phyloP scores from a whole-genome alignment of 306 rosid species.

The Malus sylvestris region DNA sequence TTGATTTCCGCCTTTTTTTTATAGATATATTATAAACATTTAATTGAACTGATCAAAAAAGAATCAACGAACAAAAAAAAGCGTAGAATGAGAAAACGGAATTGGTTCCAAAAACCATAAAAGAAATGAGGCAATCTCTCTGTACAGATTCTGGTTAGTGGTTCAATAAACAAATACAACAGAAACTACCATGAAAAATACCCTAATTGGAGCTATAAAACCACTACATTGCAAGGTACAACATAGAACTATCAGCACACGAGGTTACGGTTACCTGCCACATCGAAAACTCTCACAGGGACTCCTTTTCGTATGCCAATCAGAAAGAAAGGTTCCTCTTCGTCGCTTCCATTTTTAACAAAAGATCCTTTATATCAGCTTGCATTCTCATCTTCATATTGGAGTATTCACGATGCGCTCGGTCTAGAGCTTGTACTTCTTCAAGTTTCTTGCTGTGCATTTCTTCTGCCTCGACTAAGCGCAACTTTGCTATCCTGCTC shows the following conservation, averaged over 20 bases:
- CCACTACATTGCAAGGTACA: background rate
- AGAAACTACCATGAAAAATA: background rate
- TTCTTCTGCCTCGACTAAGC: slow-evolving; percentile 59
- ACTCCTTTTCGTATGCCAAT: slow-evolving; percentile 13
- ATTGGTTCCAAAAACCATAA: slow-evolving; percentile 15
- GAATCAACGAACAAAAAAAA: too few relatives aligned
- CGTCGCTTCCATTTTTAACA: slow-evolving; percentile 92
- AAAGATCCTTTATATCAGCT: slow-evolving; percentile 74
- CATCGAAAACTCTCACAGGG: background rate
- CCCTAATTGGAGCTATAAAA: slow-evolving; percentile 1
- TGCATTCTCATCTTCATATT: slow-evolving; percentile 90
- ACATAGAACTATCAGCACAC: background rate
- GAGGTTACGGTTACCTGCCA: background rate
- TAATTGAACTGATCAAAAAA: too few relatives aligned
- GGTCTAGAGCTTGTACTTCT: slow-evolving; percentile 73
- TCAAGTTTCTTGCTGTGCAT: slow-evolving; percentile 68
- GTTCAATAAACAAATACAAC: background rate
- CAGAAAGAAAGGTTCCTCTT: slow-evolving; percentile 69
- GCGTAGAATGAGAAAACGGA: background rate
- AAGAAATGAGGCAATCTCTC: slow-evolving; percentile 39
- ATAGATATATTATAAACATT: too few relatives aligned
- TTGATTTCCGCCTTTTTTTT: too few relatives aligned
- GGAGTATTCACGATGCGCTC: slow-evolving; percentile 71
- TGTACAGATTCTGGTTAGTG: slow-evolving; percentile 61
- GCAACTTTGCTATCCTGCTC: slow-evolving; percentile 64